Evolutionary conservation across 768 basidiomycete genomes (phyloP).

Genomic region (Cantharellus anzutake): DNA sequence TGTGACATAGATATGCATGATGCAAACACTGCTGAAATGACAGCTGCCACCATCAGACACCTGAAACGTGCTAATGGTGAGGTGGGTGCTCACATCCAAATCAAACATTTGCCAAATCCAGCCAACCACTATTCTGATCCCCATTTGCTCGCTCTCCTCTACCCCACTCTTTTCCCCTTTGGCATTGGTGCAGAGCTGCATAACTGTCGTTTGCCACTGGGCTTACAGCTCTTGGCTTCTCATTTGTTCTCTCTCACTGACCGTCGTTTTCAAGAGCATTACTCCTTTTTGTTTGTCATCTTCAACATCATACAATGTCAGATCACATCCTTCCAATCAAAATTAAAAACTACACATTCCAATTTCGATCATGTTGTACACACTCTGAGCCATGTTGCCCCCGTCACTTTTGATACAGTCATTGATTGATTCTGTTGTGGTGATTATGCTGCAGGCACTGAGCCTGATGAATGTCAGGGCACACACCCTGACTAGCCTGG

Average conservation of each 20-base stretch:
- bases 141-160: constrained; percentile 9
- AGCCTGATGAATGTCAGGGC: too few relatives aligned
- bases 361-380: constrained; percentile 3
- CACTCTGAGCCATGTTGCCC: constrained; percentile 5
- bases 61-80: constrained; percentile 4
- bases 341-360: constrained; percentile 3
- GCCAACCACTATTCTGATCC: constrained; percentile 8
- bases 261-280: constrained; percentile 11
- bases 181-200: constrained; percentile 11
- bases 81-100: constrained; percentile 5
- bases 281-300: constrained; percentile 9
- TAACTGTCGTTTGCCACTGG: neutral
- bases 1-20: neutral
- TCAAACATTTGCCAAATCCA: constrained; percentile 3
- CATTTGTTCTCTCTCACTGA: constrained; percentile 6
- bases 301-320: constrained; percentile 11
- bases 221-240: constrained; percentile 1
- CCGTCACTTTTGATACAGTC: constrained; percentile 4
- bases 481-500: too few relatives aligned
- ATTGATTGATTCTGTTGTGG: neutral
- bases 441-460: too few relatives aligned
- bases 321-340: neutral
- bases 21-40: neutral
- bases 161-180: constrained; percentile 12
- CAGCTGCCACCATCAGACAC: constrained; percentile 1